Conservation (phyloP, 768 basidiomycete species). For the Xerocomellus chrysenteron region DNA sequence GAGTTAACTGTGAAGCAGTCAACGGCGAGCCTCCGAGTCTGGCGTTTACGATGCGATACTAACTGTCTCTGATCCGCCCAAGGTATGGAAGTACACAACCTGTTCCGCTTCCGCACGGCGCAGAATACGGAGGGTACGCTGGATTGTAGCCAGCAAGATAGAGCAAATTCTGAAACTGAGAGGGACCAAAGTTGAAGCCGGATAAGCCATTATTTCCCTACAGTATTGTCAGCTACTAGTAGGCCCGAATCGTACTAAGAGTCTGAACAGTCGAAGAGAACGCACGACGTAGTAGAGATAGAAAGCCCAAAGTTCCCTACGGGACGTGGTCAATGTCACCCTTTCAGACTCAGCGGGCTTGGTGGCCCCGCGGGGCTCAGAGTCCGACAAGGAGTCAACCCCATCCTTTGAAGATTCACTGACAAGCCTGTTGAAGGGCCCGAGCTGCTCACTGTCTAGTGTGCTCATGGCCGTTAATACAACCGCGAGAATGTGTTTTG, state of each 20-base stretch:
- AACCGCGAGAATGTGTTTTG: not conserved
- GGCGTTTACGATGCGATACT: conserved; percentile 16
- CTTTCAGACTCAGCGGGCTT: not conserved
- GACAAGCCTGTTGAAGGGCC: not conserved
- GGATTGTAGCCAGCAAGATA: conserved; percentile 75
- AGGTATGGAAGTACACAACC: conserved; percentile 68
- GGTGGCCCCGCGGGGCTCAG: not conserved
- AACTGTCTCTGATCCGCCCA: conserved; percentile 59
- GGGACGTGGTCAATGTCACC: conserved; percentile 38
- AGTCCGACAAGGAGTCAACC: not conserved
- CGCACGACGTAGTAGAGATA: conserved; percentile 55
- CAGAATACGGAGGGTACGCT: conserved; percentile 50
- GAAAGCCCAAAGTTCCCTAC: conserved; percentile 55
- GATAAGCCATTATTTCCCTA: conserved; percentile 68
- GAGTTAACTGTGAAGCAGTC: conserved; percentile 56
- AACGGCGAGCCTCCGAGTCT: not conserved
- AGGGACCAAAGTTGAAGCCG: conserved; percentile 70
- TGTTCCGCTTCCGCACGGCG: conserved; percentile 46
- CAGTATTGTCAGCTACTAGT: not conserved
- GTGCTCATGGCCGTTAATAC: conserved; percentile 4
- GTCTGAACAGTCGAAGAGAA: not conserved
- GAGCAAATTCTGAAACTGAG: conserved; percentile 72
- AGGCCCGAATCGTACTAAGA: not conserved
- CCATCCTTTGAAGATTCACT: not conserved
- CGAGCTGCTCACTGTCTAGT: not conserved